Evolutionary conservation across 345 rosid genomes (phyloP).

Genomic region (Ceriops tagal): DNA sequence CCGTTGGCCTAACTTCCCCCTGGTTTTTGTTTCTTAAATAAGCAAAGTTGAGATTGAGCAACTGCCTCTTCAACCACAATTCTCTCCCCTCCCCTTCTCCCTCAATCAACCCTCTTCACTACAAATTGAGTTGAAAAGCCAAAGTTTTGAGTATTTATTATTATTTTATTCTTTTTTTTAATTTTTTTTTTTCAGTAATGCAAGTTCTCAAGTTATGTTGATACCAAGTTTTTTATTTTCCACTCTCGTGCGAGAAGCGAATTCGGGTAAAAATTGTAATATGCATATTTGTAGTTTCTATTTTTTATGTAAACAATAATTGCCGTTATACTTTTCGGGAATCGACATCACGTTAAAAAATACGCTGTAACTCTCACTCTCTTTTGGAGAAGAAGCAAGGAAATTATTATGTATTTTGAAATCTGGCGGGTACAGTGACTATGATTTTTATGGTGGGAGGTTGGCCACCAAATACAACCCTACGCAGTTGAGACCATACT

Average conservation of each 20-base stretch:
- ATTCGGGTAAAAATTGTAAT: no score
- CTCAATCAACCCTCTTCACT: background rate
- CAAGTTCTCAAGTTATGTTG: background rate
- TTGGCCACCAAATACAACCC: constrained; percentile 39
- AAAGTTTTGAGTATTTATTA: background rate
- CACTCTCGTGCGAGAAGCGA: no score
- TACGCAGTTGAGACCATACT: background rate
- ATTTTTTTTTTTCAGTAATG: no score
- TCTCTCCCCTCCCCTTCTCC: constrained; percentile 1
- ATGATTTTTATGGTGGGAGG: constrained; percentile 17
- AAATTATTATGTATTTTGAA: constrained; percentile 14
- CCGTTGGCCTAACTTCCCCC: constrained; percentile 70
- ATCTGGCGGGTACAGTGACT: constrained; percentile 35
- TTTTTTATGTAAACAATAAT: no score
- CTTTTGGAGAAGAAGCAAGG: constrained; percentile 14
- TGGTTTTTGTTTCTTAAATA: constrained; percentile 40
- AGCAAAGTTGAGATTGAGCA: constrained; percentile 39
- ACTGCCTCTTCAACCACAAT: constrained; percentile 34
- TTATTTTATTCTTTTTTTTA: no score
- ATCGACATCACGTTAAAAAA: background rate
- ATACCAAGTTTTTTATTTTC: background rate
- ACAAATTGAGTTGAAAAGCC: constrained; percentile 9
- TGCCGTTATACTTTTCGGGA: no score
- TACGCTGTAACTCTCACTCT: no score
- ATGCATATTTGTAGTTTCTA: no score